A percentile compares a stretch with the other conserved stretches of the same genome.
phyloP scores from a whole-genome alignment of 805 yeast genomes.

The Cyberlindnera meyerae region DNA sequence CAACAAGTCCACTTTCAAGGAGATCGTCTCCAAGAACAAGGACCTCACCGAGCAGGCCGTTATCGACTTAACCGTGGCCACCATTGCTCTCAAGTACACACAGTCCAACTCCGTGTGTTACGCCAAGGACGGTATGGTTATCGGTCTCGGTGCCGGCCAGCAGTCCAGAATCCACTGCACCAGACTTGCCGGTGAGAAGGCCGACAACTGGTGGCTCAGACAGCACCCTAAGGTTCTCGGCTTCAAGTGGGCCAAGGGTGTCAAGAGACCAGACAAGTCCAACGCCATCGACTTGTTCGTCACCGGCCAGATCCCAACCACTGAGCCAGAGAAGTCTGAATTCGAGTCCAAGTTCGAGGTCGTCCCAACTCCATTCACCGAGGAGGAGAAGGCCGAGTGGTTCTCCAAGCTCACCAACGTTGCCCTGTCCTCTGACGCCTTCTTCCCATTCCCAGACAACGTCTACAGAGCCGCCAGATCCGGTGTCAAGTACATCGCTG shows the following conservation, averaged over 20 bases:
- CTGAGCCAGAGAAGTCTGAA: slow-evolving; percentile 90
- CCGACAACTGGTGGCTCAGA: slow-evolving; percentile 99
- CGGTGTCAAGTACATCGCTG: slow-evolving; percentile 94
- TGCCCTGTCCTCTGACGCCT: slow-evolving; percentile 94
- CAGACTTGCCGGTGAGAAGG: slow-evolving; percentile 98
- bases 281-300: slow-evolving; percentile 96
- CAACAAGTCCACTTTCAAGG: slow-evolving; percentile 84
- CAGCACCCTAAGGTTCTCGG: slow-evolving; percentile 93
- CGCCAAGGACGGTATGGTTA: slow-evolving; percentile 98
- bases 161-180: slow-evolving; percentile 99
- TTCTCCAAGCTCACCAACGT: slow-evolving; percentile 72
- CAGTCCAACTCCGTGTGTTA: slow-evolving; percentile 98
- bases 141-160: slow-evolving; percentile 99
- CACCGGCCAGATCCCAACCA: slow-evolving; percentile 82
- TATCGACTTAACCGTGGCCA: slow-evolving; percentile 93
- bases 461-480: slow-evolving; percentile 96
- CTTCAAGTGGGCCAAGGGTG: slow-evolving; percentile 97
- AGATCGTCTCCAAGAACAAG: slow-evolving; percentile 84
- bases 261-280: slow-evolving; percentile 97
- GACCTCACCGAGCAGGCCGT: slow-evolving; percentile 86
- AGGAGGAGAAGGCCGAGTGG: slow-evolving; percentile 86
- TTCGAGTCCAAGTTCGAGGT: slow-evolving; percentile 84
- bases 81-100: slow-evolving; percentile 94
- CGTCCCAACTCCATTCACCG: slow-evolving; percentile 79
- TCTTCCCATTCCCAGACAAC: slow-evolving; percentile 99